These are phyloP conservation scores for Coniochaeta sp. DNA, from an alignment of 2,329 filamentous ascomycete genomes.

Conservation along the genomic window DNA sequence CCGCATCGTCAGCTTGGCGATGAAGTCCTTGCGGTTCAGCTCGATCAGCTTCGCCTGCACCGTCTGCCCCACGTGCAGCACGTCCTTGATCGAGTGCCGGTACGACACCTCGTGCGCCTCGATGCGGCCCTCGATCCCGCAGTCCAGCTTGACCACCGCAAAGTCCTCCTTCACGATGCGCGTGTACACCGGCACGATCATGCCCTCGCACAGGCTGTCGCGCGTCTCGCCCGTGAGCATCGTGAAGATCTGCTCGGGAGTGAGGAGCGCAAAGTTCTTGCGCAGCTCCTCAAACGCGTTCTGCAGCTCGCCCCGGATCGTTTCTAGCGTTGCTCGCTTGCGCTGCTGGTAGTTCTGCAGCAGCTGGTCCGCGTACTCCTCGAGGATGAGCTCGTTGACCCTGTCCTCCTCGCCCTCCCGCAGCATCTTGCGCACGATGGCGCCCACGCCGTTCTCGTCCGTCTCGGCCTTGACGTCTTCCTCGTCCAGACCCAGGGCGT, in stretches of 20 bases:
- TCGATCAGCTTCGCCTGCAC: conserved; percentile 82
- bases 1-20: conserved; percentile 74
- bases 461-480: conserved; percentile 95
- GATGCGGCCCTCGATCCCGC: conserved; percentile 84
- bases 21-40: conserved; percentile 79
- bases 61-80: conserved; percentile 75
- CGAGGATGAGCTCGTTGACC: conserved; percentile 90
- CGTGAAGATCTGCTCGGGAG: conserved; percentile 78
- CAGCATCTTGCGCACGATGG: conserved; percentile 91
- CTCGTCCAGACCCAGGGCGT: conserved; percentile 92
- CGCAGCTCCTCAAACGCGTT: conserved; percentile 92
- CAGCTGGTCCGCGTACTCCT: conserved; percentile 94
- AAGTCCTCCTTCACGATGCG: conserved; percentile 87
- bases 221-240: conserved; percentile 94
- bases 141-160: conserved; percentile 88
- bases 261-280: conserved; percentile 65
- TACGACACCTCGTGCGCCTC: conserved; percentile 76
- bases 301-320: conserved; percentile 88
- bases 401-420: conserved; percentile 89
- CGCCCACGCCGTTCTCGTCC: conserved; percentile 81
- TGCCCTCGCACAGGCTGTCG: conserved; percentile 75
- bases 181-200: conserved; percentile 87
- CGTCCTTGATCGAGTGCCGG: conserved; percentile 61
- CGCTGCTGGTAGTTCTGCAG: conserved; percentile 88
- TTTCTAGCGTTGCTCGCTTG: conserved; percentile 93